phyloP scores from a whole-genome alignment of 2,329 filamentous ascomycete genomes.

The Fusarium sambucinum region DNA sequence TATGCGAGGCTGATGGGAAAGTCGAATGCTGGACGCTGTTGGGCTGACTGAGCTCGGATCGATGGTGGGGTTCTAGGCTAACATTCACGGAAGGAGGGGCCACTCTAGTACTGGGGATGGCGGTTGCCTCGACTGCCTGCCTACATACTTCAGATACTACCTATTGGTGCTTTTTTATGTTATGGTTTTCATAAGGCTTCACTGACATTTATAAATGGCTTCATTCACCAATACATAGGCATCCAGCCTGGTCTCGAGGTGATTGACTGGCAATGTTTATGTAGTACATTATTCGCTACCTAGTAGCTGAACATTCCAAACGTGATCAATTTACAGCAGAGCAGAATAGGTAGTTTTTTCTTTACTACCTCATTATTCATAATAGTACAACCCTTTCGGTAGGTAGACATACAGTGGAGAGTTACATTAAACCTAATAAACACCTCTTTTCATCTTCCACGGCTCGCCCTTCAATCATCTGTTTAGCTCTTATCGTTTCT shows the following conservation, averaged over 20 bases:
- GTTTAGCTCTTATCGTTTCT: conserved; percentile 57
- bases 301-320: background rate
- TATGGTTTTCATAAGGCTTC: background rate
- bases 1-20: conserved; percentile 44
- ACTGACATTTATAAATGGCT: background rate
- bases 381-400: conserved; percentile 50
- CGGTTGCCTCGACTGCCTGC: conserved; percentile 22
- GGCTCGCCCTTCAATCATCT: background rate
- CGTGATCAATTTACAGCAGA: conserved; percentile 12
- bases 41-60: conserved; percentile 40
- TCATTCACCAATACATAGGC: background rate
- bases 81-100: conserved; percentile 39
- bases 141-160: background rate
- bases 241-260: background rate
- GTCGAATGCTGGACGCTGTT: conserved; percentile 22
- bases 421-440: conserved; percentile 47
- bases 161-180: background rate
- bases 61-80: conserved; percentile 44
- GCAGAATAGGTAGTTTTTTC: conserved; percentile 44
- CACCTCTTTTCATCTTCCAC: conserved; percentile 17
- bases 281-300: background rate
- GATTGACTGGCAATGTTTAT: background rate
- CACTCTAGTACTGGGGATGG: conserved; percentile 13
- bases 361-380: conserved; percentile 44
- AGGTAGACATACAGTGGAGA: conserved; percentile 63